Percentiles rank a stretch among this genome's conserved stretches.
phyloP scores from a whole-genome alignment of 1,284 basidiomycete species.

The Sphagnurus paluster region DNA sequence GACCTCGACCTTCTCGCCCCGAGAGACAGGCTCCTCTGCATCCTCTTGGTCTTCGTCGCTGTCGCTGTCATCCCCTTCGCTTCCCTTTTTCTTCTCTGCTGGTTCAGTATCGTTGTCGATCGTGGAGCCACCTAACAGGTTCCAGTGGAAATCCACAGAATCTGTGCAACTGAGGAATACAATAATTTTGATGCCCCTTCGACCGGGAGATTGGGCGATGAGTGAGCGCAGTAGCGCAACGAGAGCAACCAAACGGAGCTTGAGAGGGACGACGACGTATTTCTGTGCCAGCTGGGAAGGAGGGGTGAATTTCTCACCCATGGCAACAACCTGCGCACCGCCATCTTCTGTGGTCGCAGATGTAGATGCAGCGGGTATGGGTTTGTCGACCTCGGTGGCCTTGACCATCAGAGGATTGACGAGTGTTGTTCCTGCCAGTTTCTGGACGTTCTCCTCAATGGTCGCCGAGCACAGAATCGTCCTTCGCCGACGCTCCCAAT shows the following conservation, averaged over 20 bases:
- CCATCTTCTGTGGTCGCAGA: constrained; percentile 2
- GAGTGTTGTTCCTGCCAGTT: constrained; percentile 84
- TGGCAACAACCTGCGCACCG: not conserved
- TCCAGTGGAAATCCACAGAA: constrained; percentile 97
- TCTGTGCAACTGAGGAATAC: constrained; percentile 98
- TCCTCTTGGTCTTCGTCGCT: constrained; percentile 28
- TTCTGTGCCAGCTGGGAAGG: constrained; percentile 96
- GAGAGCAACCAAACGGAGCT: constrained; percentile 89
- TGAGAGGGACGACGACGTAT: constrained; percentile 90
- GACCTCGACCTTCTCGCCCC: constrained; percentile 49
- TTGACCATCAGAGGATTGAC: constrained; percentile 74
- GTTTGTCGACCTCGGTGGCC: constrained; percentile 51
- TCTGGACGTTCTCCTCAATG: constrained; percentile 92
- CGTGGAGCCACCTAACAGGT: constrained; percentile 73
- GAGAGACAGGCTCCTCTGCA: constrained; percentile 22
- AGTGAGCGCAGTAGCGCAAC: constrained; percentile 83
- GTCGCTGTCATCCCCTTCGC: constrained; percentile 25
- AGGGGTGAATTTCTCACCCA: constrained; percentile 73
- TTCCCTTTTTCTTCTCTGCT: constrained; percentile 27
- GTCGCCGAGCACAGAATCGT: constrained; percentile 97
- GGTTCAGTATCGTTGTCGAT: constrained; percentile 58
- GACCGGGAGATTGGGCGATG: constrained; percentile 57
- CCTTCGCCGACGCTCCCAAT: constrained; percentile 75
- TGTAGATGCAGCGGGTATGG: constrained; percentile 16
- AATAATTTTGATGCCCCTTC: constrained; percentile 71